Conservation (phyloP, 2,329 filamentous ascomycete genomes). For the Albifimbria verrucaria region DNA sequence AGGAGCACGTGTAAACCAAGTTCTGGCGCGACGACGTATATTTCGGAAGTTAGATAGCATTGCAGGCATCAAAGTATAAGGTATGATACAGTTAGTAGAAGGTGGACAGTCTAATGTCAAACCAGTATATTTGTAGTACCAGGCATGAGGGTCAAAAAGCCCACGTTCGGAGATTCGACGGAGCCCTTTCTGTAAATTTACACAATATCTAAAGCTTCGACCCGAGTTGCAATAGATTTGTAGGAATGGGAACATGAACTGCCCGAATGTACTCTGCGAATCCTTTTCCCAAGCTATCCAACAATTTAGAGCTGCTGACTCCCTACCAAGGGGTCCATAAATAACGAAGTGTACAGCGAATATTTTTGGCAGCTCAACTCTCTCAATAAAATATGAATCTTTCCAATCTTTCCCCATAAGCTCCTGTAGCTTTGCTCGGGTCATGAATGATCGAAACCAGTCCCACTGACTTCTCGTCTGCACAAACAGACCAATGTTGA, state of each 20-base stretch:
- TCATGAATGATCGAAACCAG: conserved; percentile 41
- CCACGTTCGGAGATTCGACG: too few species aligned
- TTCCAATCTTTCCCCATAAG: conserved; percentile 32
- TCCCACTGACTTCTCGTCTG: conserved; percentile 39
- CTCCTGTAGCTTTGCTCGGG: conserved; percentile 29
- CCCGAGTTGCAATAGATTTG: not conserved
- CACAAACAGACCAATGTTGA: conserved; percentile 44
- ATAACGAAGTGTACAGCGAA: conserved; percentile 48
- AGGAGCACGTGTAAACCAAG: too few species aligned
- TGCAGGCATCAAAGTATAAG: too few species aligned
- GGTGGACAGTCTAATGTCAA: too few species aligned
- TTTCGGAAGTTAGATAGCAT: too few species aligned
- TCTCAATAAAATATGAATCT: conserved; percentile 33
- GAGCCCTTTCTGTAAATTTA: too few species aligned
- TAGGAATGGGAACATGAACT: not conserved
- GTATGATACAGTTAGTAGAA: too few species aligned
- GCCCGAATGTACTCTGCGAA: conserved; percentile 35
- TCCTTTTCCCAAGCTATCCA: conserved; percentile 51
- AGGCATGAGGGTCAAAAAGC: too few species aligned
- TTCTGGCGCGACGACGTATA: too few species aligned
- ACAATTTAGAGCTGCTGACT: conserved; percentile 42
- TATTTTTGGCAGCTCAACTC: conserved; percentile 43
- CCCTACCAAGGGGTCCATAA: conserved; percentile 41
- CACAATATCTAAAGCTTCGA: not conserved
- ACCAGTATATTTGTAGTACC: too few species aligned